Percentiles rank a stretch among this genome's conserved stretches.
phyloP scores from a whole-genome alignment of 345 rosid species.

The Pelargonium nanum region DNA sequence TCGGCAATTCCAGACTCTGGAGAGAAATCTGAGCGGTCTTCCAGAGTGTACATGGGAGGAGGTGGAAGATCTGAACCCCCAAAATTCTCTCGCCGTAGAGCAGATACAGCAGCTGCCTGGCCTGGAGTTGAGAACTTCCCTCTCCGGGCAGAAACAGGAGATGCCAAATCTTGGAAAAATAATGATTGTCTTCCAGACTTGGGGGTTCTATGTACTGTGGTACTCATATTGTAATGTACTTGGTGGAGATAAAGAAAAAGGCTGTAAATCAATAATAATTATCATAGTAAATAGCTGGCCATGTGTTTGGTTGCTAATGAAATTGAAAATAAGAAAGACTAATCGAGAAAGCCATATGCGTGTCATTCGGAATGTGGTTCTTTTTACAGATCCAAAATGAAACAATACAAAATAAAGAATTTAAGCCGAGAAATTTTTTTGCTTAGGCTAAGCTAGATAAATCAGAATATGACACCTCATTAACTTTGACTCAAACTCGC shows the following conservation, averaged over 20 bases:
- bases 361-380: too few species aligned
- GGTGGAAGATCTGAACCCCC: constrained; percentile 92
- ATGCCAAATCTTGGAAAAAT: constrained; percentile 79
- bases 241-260: background rate
- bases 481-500: too few species aligned
- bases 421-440: too few species aligned
- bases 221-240: constrained; percentile 36
- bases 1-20: constrained; percentile 81
- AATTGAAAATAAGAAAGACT: background rate
- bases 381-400: too few species aligned
- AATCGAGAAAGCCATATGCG: background rate
- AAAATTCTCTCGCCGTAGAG: constrained; percentile 91
- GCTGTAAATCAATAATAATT: constrained; percentile 15
- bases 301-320: background rate
- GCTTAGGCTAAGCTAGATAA: too few species aligned
- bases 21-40: constrained; percentile 82
- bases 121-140: constrained; percentile 75
- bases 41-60: constrained; percentile 79
- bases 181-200: constrained; percentile 72
- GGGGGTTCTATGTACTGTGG: constrained; percentile 53
- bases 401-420: background rate
- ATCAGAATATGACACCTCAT: too few species aligned
- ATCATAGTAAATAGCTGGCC: background rate
- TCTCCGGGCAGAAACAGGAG: constrained; percentile 67
- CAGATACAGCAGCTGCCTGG: constrained; percentile 88